Base-by-base conservation (phyloP, 2,329 filamentous ascomycete species). In the Coniochaeta sp. region DNA sequence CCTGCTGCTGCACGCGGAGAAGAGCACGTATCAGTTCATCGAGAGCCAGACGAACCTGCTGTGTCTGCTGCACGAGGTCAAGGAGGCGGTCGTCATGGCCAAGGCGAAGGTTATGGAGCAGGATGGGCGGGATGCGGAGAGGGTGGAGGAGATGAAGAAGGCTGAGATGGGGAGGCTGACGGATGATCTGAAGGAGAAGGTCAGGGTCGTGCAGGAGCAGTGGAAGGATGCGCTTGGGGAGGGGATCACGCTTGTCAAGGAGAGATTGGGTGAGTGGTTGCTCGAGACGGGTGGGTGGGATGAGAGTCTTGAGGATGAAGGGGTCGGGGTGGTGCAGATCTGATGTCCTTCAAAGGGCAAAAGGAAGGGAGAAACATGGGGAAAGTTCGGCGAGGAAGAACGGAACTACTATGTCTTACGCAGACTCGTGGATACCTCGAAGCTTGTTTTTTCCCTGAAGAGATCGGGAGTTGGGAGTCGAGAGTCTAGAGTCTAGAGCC, bases 11-110 rank as follows among this genome's bases (percentile, higher is more conserved):
- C 93, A 98, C 68, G 89, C 92, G 0, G 91, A 96, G 72, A 96
- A 95, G 77, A 93, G 89, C 67, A 93, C 91, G 9, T 96, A 96
- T 69, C 95, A 98, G 72, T 98, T 96, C 74, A 97, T 98, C 68
- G 95, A 98, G 77, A 89, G 87, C 7, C 93, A 98, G 77, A 93
- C 87, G 32, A 97, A 97, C 69, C 79, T 97, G 36, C 80, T 96
- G 26, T 98, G 93, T 69, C 79, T 98, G 40, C 75, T 96, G 60
- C 95, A 97, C 68, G 92, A 97, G 74, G 91, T 96, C 58, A 91
- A 91, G 70, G 90, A 90, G 59, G 88, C 88, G 0, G 86, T 90
- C 1, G 88, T 90, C 70, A 81, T 81, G 55, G 89, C 90, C 8
- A 86, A 86, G 65, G 85, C 85, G 58, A 66, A 63, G 63, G 78